phyloP scores from a whole-genome alignment of 176 grass and related monocot species.

The Themeda triandra region DNA sequence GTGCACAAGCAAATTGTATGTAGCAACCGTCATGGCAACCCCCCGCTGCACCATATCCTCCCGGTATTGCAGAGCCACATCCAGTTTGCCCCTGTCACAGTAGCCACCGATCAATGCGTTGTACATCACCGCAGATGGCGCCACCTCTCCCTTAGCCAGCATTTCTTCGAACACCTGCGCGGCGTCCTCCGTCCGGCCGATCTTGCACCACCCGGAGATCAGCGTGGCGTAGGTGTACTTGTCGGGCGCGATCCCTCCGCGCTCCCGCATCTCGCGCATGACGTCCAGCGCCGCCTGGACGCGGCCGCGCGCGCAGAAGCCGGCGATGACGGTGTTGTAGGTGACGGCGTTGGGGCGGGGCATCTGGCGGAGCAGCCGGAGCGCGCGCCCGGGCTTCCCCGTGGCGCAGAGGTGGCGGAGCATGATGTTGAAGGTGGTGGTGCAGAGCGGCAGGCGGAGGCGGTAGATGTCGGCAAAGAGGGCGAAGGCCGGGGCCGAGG shows the following conservation, averaged over 20 bases:
- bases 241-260: slow-evolving; percentile 29
- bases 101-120: slow-evolving; percentile 36
- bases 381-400: slow-evolving; percentile 43
- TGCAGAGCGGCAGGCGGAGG: slow-evolving; percentile 28
- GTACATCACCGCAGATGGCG: slow-evolving; percentile 37
- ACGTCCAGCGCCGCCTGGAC: slow-evolving; percentile 33
- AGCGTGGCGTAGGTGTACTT: slow-evolving; percentile 42
- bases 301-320: slow-evolving; percentile 34
- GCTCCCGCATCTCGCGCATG: slow-evolving; percentile 26
- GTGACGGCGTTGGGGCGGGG: slow-evolving; percentile 41
- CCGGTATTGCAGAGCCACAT: slow-evolving; percentile 38
- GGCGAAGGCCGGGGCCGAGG: slow-evolving; percentile 40
- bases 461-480: slow-evolving; percentile 49
- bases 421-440: slow-evolving; percentile 58
- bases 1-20: slow-evolving; percentile 37
- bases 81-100: slow-evolving; percentile 24
- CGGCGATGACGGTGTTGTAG: slow-evolving; percentile 48
- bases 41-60: slow-evolving; percentile 43
- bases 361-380: slow-evolving; percentile 44
- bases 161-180: slow-evolving; percentile 50
- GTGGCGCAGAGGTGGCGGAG: slow-evolving; percentile 59
- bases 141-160: slow-evolving; percentile 10
- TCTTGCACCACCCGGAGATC: slow-evolving; percentile 41
- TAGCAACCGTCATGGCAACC: slow-evolving; percentile 19
- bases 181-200: slow-evolving; percentile 29